phyloP scores from a whole-genome alignment of 1,284 basidiomycete species.

The Cryptococcus neoformans region DNA sequence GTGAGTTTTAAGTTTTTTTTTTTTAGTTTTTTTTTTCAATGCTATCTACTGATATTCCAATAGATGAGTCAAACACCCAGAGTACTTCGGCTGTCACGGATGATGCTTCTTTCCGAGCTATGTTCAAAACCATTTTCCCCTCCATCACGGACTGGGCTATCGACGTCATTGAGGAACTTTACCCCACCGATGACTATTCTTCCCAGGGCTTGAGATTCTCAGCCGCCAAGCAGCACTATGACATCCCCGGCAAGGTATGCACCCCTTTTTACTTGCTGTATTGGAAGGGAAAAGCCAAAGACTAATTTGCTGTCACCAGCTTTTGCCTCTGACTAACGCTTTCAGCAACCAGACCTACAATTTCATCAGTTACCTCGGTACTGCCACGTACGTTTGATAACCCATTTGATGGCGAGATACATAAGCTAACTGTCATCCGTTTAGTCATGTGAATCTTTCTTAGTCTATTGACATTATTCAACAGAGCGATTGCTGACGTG shows the following conservation, averaged over 20 bases:
- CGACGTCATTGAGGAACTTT: slow-evolving; percentile 4
- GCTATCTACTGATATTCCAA: neutral
- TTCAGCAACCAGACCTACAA: slow-evolving; percentile 7
- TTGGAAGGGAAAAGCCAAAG: neutral
- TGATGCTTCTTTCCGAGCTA: slow-evolving; percentile 1
- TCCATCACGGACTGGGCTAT: slow-evolving; percentile 7
- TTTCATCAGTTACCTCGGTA: slow-evolving; percentile 4
- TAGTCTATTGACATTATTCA: neutral
- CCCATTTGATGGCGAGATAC: neutral
- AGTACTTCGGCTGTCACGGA: neutral
- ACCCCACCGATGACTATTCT: slow-evolving; percentile 1
- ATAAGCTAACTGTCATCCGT: no score
- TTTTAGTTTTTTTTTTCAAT: neutral
- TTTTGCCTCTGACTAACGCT: slow-evolving; percentile 4
- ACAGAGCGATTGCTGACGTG: neutral
- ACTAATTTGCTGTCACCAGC: neutral
- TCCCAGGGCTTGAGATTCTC: neutral
- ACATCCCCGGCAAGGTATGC: neutral
- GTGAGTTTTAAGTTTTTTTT: neutral
- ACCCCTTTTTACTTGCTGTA: neutral
- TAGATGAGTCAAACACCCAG: neutral
- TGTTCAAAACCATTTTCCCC: slow-evolving; percentile 8
- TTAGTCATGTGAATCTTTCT: no score
- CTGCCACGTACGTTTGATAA: neutral
- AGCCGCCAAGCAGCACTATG: slow-evolving; percentile 2